phyloP scores from a whole-genome alignment of 2,329 filamentous ascomycete species.

The Colletotrichum sp. region DNA sequence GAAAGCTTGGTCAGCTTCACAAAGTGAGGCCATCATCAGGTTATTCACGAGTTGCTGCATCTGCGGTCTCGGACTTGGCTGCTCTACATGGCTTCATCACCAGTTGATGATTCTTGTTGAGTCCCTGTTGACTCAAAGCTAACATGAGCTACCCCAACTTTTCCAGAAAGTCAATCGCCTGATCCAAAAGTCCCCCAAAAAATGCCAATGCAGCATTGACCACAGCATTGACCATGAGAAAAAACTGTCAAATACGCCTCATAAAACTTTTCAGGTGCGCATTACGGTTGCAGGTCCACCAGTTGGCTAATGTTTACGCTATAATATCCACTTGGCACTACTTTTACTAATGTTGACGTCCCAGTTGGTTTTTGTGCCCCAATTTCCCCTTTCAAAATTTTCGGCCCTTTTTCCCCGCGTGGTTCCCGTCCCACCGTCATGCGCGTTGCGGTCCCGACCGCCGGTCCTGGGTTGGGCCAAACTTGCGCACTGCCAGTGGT shows the following conservation, averaged over 20 bases:
- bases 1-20: background rate
- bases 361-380: slow-evolving; percentile 1
- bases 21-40: background rate
- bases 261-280: slow-evolving; percentile 13
- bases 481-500: background rate
- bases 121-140: background rate
- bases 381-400: background rate
- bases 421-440: background rate
- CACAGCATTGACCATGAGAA: background rate
- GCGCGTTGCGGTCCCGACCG: background rate
- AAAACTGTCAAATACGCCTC: background rate
- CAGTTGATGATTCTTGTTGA: background rate
- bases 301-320: slow-evolving; percentile 19
- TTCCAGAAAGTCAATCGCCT: background rate
- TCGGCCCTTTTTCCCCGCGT: slow-evolving; percentile 19
- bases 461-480: background rate
- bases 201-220: background rate
- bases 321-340: slow-evolving; percentile 7
- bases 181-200: background rate
- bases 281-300: slow-evolving; percentile 1
- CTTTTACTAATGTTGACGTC: slow-evolving; percentile 2
- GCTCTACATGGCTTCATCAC: background rate
- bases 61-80: background rate
- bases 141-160: background rate
- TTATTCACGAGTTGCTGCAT: background rate